Percentiles rank a stretch among this genome's conserved stretches.
phyloP scores from a whole-genome alignment of 1,284 basidiomycete species.

The Mycena sp. region DNA sequence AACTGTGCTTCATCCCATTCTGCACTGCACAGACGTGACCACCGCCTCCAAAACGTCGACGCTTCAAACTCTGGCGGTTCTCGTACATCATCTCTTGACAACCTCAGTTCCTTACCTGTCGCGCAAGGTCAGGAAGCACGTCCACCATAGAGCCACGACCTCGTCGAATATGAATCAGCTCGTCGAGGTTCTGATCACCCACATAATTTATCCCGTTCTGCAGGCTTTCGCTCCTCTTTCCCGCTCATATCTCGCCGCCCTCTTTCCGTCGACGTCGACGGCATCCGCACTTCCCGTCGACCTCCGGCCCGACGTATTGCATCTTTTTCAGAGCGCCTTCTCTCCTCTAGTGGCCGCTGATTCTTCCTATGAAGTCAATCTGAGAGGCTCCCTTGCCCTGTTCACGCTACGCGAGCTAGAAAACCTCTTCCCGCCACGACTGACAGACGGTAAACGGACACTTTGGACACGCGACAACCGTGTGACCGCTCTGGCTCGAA shows the following conservation, averaged over 20 bases:
- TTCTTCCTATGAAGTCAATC: constrained; percentile 30
- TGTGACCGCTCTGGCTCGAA: constrained; percentile 52
- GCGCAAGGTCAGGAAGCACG: constrained; percentile 14
- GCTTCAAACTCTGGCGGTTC: constrained; percentile 25
- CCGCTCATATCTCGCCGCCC: constrained; percentile 32
- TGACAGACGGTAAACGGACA: constrained; percentile 13
- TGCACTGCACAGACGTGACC: constrained; percentile 1
- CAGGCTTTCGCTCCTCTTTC: constrained; percentile 37
- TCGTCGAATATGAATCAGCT: constrained; percentile 28
- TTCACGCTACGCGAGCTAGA: constrained; percentile 42
- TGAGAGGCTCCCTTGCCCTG: constrained; percentile 42
- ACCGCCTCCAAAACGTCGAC: constrained; percentile 18
- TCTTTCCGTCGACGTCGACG: constrained; percentile 30
- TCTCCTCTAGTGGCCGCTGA: constrained; percentile 24
- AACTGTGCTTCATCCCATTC: constrained; percentile 22
- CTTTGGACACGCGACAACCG: constrained; percentile 34
- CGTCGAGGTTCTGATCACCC: constrained; percentile 35
- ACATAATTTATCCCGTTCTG: constrained; percentile 38
- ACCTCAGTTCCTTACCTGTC: constrained; percentile 29
- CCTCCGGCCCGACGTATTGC: constrained; percentile 40
- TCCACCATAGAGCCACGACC: not conserved
- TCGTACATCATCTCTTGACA: constrained; percentile 34
- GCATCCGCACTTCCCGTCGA: constrained; percentile 28
- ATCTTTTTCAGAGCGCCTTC: constrained; percentile 39
- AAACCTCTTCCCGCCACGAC: constrained; percentile 27